phyloP scores from a whole-genome alignment of 805 yeast genomes.

The Pichia paraexigua region DNA sequence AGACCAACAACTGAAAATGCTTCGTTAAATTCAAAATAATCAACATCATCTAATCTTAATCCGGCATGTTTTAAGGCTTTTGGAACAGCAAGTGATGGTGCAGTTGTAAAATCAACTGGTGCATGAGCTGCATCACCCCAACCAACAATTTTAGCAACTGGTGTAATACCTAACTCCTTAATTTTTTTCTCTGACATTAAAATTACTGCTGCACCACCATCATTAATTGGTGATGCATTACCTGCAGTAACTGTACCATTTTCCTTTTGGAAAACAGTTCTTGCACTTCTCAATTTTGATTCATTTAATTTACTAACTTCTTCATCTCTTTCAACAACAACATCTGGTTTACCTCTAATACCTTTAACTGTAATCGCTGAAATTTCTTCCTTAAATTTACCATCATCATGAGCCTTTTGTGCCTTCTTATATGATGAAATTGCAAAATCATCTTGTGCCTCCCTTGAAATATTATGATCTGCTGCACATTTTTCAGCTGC shows the following conservation, averaged over 20 bases:
- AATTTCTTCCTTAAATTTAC: slow-evolving; percentile 78
- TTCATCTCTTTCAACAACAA: slow-evolving; percentile 67
- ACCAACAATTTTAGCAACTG: slow-evolving; percentile 81
- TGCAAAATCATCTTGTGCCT: slow-evolving; percentile 86
- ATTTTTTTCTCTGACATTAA: slow-evolving; percentile 80
- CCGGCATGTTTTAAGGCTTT: slow-evolving; percentile 89
- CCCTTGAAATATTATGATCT: slow-evolving; percentile 71
- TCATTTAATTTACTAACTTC: slow-evolving; percentile 75
- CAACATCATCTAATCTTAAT: slow-evolving; percentile 57
- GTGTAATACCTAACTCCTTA: slow-evolving; percentile 78
- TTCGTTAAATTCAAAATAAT: slow-evolving; percentile 93
- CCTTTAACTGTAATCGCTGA: slow-evolving; percentile 88
- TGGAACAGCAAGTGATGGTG: slow-evolving; percentile 92
- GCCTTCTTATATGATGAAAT: slow-evolving; percentile 81
- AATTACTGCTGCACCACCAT: slow-evolving; percentile 95
- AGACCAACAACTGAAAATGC: slow-evolving; percentile 96
- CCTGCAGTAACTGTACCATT: slow-evolving; percentile 97
- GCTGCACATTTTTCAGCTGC: slow-evolving; percentile 95
- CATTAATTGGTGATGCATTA: slow-evolving; percentile 92
- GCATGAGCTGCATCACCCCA: slow-evolving; percentile 99
- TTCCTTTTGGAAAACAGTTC: slow-evolving; percentile 91
- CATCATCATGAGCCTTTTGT: slow-evolving; percentile 65
- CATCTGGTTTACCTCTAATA: slow-evolving; percentile 82
- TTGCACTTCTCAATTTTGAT: slow-evolving; percentile 66
- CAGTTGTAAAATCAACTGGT: slow-evolving; percentile 92